phyloP scores from a whole-genome alignment of 2,329 filamentous ascomycete genomes.

The Trichoderma lentiforme region DNA sequence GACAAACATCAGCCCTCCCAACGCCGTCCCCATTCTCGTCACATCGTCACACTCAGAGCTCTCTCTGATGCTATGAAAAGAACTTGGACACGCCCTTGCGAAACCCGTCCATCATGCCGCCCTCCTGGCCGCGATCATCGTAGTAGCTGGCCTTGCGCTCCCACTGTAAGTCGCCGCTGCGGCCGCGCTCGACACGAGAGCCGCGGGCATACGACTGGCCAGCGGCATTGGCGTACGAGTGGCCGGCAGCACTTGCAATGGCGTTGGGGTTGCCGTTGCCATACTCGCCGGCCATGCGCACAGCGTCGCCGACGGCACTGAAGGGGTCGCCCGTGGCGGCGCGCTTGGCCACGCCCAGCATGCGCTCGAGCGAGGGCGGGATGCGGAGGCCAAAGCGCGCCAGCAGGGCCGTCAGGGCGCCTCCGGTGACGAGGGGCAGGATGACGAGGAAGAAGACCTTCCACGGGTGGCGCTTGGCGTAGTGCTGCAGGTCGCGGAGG shows the following conservation, averaged over 20 bases:
- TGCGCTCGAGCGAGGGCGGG: conserved; percentile 59
- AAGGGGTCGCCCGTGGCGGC: conserved; percentile 47
- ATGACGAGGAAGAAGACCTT: conserved; percentile 86
- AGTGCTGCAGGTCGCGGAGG: conserved; percentile 75
- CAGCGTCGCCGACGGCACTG: conserved; percentile 53
- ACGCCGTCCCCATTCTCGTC: conserved; percentile 16
- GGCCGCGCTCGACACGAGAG: conserved; percentile 33
- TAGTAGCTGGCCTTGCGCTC: conserved; percentile 33
- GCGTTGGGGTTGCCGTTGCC: conserved; percentile 18
- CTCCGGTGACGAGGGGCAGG: conserved; percentile 82
- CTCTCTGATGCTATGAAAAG: conserved; percentile 31
- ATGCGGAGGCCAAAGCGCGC: conserved; percentile 75
- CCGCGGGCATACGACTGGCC: conserved; percentile 13
- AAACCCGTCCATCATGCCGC: conserved; percentile 36
- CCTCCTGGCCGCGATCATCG: conserved; percentile 26
- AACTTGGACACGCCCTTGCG: conserved; percentile 39
- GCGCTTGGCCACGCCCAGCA: conserved; percentile 53
- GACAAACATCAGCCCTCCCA: background rate
- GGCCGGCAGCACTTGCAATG: background rate
- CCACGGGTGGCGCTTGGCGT: conserved; percentile 77
- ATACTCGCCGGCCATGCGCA: conserved; percentile 48
- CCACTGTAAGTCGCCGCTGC: conserved; percentile 37
- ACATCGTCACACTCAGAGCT: background rate
- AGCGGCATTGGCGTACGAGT: background rate
- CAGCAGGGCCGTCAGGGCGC: conserved; percentile 74